A percentile compares a stretch with the other conserved stretches of the same genome.
Conservation (phyloP, 305 asterid species). For the Fraxinus baroniana region DNA sequence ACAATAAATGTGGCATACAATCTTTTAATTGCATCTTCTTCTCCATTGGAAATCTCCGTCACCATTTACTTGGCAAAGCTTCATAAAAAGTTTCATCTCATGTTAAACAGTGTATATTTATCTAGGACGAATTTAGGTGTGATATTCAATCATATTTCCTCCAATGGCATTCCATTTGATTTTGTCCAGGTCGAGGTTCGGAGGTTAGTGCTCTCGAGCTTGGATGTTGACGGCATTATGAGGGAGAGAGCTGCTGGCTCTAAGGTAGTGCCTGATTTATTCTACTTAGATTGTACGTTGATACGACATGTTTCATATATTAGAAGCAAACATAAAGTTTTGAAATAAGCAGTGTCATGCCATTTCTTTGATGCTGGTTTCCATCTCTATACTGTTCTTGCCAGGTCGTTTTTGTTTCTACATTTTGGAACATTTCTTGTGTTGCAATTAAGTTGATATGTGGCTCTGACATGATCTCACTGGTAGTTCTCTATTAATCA, state of each 20-base stretch:
- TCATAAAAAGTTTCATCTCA: background rate
- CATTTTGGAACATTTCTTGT: background rate
- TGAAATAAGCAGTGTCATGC: background rate
- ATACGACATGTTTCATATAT: background rate
- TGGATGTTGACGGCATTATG: conserved; percentile 57
- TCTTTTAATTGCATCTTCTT: background rate
- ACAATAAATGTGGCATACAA: background rate
- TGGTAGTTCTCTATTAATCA: background rate
- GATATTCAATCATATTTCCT: background rate
- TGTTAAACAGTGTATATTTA: background rate
- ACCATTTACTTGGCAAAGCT: background rate
- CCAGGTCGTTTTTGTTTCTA: background rate
- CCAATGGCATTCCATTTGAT: conserved; percentile 14
- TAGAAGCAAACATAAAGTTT: background rate
- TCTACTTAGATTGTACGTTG: background rate
- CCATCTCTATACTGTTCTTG: background rate
- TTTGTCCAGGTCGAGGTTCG: conserved; percentile 68
- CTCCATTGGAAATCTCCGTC: background rate
- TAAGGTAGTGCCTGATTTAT: conserved; percentile 41
- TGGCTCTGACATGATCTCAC: background rate
- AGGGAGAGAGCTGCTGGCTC: conserved; percentile 57
- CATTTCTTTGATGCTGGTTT: background rate
- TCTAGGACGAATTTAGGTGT: background rate
- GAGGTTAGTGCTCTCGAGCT: conserved; percentile 55
- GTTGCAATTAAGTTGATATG: conserved; percentile 1